Evolutionary conservation across 1,284 basidiomycete species (phyloP), one percentile per base, ranked within the genome.

Genomic region (Anthracocystis setariae): DNA sequence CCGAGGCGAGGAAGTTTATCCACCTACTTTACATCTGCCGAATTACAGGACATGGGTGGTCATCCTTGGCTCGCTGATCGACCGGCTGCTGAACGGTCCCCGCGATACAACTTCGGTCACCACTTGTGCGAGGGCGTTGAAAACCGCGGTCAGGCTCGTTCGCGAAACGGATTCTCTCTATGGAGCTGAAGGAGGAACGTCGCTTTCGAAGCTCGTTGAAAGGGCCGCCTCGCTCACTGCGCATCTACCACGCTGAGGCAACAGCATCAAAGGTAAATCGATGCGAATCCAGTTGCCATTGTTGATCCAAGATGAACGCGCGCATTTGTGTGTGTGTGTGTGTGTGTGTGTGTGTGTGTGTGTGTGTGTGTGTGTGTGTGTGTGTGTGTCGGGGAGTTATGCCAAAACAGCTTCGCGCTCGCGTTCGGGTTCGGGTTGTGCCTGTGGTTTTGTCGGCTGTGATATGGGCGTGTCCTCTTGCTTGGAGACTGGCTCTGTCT

Each of bases 21-120:
- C 49, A 17, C 18, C 46, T 0, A 42, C 54, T 2, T 25, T 68
- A 43, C 46, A 57, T 27, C 40, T 56, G 18, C 60, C 45, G 3
- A 40, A 12, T 23, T 35, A 56, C 46, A 59, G 12, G 23, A 49
- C 63, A 2, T 72, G 69, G 69, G 35, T 67, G 24, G 25, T 60
- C 35, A 49, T 72, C 45, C 56, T 72, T 20, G 56, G 51, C 63
- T 63, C 59, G 5, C 52, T 72, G 15, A 25, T 66, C 24, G 63
- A 66, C 35, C 55, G 69, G 17, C 42, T 72, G 5, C 55, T 67
- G 21, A 40, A 54, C 13, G 69, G 69, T 23, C 46, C 57, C 3
- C 35, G 54, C 3, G 58, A 65, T 18, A 49, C 20, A 27, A 5
- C n/a, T 12, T 42, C 53, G 15, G n/a, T 21, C 3, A 33, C 25